Base-by-base conservation (phyloP, 345 rosid genomes). In the Cardamine resedifolia region DNA sequence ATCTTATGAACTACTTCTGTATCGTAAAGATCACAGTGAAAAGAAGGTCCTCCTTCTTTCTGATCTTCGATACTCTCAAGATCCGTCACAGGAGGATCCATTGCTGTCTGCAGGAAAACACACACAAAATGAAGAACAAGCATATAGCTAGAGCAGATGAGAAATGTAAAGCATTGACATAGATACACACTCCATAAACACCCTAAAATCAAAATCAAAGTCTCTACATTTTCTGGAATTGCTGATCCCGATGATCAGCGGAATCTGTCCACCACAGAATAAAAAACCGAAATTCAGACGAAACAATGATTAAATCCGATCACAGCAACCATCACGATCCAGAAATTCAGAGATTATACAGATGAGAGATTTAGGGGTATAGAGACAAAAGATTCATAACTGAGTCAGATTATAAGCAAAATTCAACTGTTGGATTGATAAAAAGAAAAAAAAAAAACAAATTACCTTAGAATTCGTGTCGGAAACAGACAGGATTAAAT, bases 11-110 rank as follows among this genome's bases (percentile, higher is more conserved):
- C 96, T 36, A 85, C 23, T 76, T 87, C 83, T 16, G 83, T 76
- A 51, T 94, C 97, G 48, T 77, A 89, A 23, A 88, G 89, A 28
- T 81, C 72, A 71, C 97, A 95, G 70, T 74, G 83, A 76, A 83
- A 81, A 14, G 83, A 63, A 20, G 85, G 91, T 49, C 82, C 78
- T 57, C 38, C 79, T 44, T 82, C 87, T 73, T 85, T 89, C 50
- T 65, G 85, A 34, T 79, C 84, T 65, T 90, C 83, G 65, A 88
- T 83, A 74, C 73, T 87, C 30, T 85, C 88, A 21, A 66, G 75
- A 52, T 86, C 86, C 2, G 50, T 28, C 18, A 75, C 65, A n/a
- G 87, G 83, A 72, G 66, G 77, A 73, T 89, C 89, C 86, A 83
- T 77, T 56, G 62, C 5, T 64, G 27, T 75, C 68, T 68, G 49